Conservation (phyloP, 129 eudicot genomes). For the Erigeron canadensis region DNA sequence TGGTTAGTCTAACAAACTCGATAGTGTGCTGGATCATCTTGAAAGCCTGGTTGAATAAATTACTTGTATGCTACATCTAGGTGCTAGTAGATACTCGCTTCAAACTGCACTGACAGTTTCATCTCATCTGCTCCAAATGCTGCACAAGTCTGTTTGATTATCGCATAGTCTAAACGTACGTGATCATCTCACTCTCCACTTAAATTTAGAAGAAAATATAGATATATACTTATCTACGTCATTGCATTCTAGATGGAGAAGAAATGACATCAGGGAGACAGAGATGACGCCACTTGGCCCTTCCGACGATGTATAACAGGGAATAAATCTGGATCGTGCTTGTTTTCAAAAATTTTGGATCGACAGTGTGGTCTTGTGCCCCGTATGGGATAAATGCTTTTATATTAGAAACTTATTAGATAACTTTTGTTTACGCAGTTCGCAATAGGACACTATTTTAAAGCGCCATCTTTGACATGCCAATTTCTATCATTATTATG, state of each 20-base stretch:
- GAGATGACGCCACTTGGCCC: neutral
- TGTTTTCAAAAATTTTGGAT: neutral
- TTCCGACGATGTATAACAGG: neutral
- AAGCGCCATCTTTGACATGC: no score
- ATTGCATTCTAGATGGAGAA: neutral
- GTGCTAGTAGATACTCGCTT: neutral
- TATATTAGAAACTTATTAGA: neutral
- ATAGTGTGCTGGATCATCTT: neutral
- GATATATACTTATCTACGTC: neutral
- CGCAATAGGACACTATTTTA: no score
- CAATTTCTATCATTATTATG: no score
- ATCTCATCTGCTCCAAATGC: neutral
- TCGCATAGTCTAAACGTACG: neutral
- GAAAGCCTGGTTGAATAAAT: neutral
- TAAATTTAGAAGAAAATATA: neutral
- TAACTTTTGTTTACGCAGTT: no score
- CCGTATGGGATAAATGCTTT: neutral
- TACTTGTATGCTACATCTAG: neutral
- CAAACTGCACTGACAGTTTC: neutral
- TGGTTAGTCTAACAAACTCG: no score
- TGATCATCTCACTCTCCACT: neutral
- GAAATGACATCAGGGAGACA: neutral
- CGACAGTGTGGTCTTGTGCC: neutral
- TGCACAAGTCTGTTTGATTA: neutral
- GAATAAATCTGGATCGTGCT: neutral